Conservation (phyloP, 176 grass and related monocot genomes). For the Triticum monococcum region DNA sequence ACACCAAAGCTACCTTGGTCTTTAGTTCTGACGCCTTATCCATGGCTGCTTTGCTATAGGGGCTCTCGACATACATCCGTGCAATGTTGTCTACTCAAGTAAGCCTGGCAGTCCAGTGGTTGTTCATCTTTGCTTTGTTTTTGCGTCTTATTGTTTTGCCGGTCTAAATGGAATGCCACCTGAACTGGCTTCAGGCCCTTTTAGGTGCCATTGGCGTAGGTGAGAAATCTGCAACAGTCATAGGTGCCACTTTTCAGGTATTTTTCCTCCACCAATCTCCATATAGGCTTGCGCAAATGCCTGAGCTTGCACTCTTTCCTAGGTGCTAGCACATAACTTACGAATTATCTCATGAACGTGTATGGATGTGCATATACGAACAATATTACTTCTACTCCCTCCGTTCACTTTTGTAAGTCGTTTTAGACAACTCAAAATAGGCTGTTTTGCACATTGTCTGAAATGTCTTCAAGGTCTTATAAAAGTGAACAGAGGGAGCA, state of each 20-base stretch:
- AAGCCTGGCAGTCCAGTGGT: conserved; percentile 16
- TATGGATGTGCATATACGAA: background rate
- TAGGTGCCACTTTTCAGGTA: conserved; percentile 98
- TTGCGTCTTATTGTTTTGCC: background rate
- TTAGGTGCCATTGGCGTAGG: conserved; percentile 92
- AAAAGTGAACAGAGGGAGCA: too few relatives aligned
- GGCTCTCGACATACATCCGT: conserved; percentile 84
- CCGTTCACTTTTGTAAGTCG: too few relatives aligned
- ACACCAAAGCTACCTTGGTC: background rate
- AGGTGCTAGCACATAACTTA: background rate
- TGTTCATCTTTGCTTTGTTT: background rate
- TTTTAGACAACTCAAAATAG: too few relatives aligned
- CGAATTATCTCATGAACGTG: background rate
- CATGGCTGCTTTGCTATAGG: conserved; percentile 39
- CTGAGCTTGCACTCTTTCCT: background rate
- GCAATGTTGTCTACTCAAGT: conserved; percentile 97
- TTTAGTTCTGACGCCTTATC: background rate
- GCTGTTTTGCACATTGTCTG: too few relatives aligned
- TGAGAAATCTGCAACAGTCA: conserved; percentile 86
- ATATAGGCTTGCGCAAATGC: background rate
- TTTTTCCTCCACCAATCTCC: background rate
- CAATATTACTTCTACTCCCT: background rate
- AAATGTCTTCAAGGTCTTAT: too few relatives aligned
- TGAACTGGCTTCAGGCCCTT: conserved; percentile 59
- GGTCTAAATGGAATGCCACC: conserved; percentile 36